phyloP scores from a whole-genome alignment of 352 stramenopile genomes.

The Blastocystis sp. region DNA sequence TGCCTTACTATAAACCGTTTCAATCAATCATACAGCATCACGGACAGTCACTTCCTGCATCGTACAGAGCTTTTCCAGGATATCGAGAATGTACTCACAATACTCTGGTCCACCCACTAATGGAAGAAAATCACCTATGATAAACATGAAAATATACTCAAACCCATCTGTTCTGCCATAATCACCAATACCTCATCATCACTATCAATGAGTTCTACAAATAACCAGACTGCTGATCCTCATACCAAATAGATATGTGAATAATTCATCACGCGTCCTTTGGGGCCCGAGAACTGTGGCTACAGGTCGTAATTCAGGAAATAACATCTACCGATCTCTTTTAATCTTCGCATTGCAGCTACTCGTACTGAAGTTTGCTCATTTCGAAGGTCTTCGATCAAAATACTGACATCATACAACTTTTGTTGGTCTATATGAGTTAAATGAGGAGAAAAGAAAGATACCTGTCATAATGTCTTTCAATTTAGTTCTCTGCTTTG shows the following conservation, averaged over 20 bases:
- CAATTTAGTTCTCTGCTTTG: background rate
- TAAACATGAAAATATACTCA: background rate
- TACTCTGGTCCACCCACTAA: slow-evolving; percentile 27
- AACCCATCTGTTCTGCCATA: slow-evolving; percentile 52
- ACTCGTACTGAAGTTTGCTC: slow-evolving; percentile 25
- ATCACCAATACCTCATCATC: slow-evolving; percentile 44
- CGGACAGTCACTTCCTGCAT: slow-evolving; percentile 47
- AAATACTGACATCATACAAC: background rate
- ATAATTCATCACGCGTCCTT: slow-evolving; percentile 19
- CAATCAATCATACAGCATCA: background rate
- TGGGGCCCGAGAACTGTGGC: background rate
- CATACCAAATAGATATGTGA: slow-evolving; percentile 24
- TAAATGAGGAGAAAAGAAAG: too few species aligned
- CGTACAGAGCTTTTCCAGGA: slow-evolving; percentile 37
- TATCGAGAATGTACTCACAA: slow-evolving; percentile 22
- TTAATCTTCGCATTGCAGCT: slow-evolving; percentile 35
- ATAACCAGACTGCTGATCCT: background rate
- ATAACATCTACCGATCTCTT: background rate
- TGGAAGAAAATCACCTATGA: slow-evolving; percentile 11
- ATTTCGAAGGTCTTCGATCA: slow-evolving; percentile 40
- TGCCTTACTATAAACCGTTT: background rate
- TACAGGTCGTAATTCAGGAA: background rate
- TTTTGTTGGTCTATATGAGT: background rate
- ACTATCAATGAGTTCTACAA: slow-evolving; percentile 49
- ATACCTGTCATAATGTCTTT: background rate